A percentile compares a stretch with the other conserved stretches of the same genome.
Evolutionary conservation across 73 alveolate genomes (phyloP).

Genomic region (Paramecium octaurelia): DNA sequence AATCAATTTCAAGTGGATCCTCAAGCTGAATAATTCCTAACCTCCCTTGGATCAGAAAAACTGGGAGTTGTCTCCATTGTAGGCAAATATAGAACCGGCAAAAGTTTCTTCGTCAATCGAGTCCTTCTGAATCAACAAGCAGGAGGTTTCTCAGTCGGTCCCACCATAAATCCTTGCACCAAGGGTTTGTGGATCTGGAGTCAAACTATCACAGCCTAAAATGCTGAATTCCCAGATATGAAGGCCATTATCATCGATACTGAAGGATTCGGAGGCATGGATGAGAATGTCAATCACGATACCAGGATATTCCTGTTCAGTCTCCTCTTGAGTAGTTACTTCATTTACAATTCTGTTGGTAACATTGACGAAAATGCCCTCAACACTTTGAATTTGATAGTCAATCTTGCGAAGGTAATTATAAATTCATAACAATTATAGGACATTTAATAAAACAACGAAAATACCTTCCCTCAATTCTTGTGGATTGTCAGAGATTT

Average conservation of each 20-base stretch:
- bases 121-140: conserved; percentile 71
- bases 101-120: conserved; percentile 79
- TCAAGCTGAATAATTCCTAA: conserved; percentile 15
- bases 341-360: conserved; percentile 91
- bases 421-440: conserved; percentile 60
- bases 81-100: conserved; percentile 95
- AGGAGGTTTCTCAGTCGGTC: conserved; percentile 69
- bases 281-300: conserved; percentile 95
- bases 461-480: conserved; percentile 90
- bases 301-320: conserved; percentile 88
- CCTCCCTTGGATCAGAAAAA: conserved; percentile 54
- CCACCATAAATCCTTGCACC: conserved; percentile 68
- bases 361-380: conserved; percentile 87
- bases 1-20: conserved; percentile 23
- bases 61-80: conserved; percentile 91
- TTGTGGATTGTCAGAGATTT: conserved; percentile 98
- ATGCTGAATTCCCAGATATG: conserved; percentile 83
- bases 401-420: conserved; percentile 79
- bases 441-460: conserved; percentile 87
- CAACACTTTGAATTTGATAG: conserved; percentile 65
- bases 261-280: conserved; percentile 96
- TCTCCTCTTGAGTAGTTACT: conserved; percentile 78
- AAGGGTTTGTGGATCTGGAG: conserved; percentile 64
- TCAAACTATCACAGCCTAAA: conserved; percentile 26
- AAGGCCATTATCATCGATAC: conserved; percentile 82